These are phyloP conservation scores for Cyanophora paradoxa DNA, from an alignment of 78 protist species.

Conservation along the genomic window DNA sequence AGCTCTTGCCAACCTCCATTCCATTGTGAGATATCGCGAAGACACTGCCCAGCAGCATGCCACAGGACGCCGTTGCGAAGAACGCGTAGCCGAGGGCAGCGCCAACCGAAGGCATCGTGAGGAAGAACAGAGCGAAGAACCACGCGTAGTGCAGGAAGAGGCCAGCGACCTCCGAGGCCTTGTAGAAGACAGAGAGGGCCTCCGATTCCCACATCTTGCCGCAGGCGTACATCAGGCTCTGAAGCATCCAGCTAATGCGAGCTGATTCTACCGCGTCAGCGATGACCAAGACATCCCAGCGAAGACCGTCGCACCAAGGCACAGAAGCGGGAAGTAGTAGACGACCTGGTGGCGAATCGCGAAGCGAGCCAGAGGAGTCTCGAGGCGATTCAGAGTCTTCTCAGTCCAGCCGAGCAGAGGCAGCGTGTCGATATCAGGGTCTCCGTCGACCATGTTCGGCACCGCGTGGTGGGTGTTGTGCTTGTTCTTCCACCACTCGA, in stretches of 20 bases:
- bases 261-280: no score
- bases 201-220: no score
- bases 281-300: no score
- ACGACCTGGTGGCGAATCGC: background rate
- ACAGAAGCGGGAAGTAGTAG: background rate
- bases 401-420: slow-evolving; percentile 10
- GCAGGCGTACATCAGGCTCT: background rate
- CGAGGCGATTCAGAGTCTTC: background rate
- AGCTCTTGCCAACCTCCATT: background rate
- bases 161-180: background rate
- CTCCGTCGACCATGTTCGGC: background rate
- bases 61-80: background rate
- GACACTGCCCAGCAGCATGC: background rate
- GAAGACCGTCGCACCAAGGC: no score
- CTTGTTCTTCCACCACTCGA: slow-evolving; percentile 4
- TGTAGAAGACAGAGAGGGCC: no score
- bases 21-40: background rate
- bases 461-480: slow-evolving; percentile 19
- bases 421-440: slow-evolving; percentile 9
- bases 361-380: background rate
- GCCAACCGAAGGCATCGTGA: background rate
- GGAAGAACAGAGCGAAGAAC: background rate
- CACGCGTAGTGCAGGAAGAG: background rate
- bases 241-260: background rate
- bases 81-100: background rate